A percentile compares a stretch with the other conserved stretches of the same genome.
These are phyloP conservation scores for Jackrogersella minutella DNA, from an alignment of 495 filamentous ascomycete species.

Conservation along the genomic window DNA sequence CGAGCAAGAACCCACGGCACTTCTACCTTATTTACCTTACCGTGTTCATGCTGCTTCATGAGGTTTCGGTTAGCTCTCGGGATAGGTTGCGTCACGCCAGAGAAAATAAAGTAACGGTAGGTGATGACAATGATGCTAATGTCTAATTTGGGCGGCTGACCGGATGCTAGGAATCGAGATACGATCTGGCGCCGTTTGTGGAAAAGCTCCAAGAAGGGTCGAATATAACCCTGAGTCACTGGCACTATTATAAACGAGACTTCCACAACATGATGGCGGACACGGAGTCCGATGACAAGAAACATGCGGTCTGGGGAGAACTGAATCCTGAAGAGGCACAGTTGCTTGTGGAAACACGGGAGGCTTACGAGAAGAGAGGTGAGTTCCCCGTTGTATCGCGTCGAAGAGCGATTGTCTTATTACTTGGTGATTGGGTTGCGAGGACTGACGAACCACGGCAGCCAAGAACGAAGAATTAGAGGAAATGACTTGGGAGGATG, in stretches of 20 bases:
- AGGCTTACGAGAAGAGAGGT: slow-evolving; percentile 34
- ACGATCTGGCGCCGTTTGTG: slow-evolving; percentile 42
- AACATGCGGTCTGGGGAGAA: slow-evolving; percentile 28
- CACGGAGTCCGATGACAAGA: slow-evolving; percentile 19
- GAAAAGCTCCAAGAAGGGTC: slow-evolving; percentile 44
- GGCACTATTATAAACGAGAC: slow-evolving; percentile 48
- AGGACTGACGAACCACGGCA: slow-evolving; percentile 8
- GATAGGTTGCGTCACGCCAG: slow-evolving; percentile 45
- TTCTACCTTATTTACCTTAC: slow-evolving; percentile 54
- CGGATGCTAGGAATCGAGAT: slow-evolving; percentile 2
- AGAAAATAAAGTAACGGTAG: slow-evolving; percentile 35
- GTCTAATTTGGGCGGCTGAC: not conserved
- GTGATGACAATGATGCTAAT: not conserved
- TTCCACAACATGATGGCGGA: slow-evolving; percentile 24
- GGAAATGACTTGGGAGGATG: slow-evolving; percentile 38
- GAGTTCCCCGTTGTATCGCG: not conserved
- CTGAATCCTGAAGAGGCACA: slow-evolving; percentile 6
- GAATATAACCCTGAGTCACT: slow-evolving; percentile 47
- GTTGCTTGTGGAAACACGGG: slow-evolving; percentile 32
- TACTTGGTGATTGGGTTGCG: not conserved
- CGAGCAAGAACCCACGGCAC: slow-evolving; percentile 40
- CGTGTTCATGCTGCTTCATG: slow-evolving; percentile 51
- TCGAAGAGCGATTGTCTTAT: not conserved
- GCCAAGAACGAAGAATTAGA: not conserved
- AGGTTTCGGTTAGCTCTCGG: slow-evolving; percentile 37